Percentiles rank a stretch among this genome's conserved stretches.
Conservation (phyloP, 2,329 filamentous ascomycete species). For the Furcasterigmium sp. region DNA sequence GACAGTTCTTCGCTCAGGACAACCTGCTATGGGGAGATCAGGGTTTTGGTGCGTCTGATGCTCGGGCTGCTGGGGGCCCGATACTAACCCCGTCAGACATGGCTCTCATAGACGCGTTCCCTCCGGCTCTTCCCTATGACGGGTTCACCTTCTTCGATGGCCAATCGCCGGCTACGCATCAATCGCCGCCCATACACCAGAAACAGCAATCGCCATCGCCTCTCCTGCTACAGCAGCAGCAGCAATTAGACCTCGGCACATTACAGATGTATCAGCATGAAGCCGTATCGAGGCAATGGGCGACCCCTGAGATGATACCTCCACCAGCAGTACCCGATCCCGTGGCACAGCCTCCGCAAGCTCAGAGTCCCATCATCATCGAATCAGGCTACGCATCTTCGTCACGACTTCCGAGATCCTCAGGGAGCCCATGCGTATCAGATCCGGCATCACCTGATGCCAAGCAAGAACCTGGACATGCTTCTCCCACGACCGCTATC, state of each 20-base stretch:
- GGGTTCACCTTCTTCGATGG: conserved; percentile 21
- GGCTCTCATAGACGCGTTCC: conserved; percentile 25
- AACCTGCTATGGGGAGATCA: conserved; percentile 32
- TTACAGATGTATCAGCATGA: conserved; percentile 36
- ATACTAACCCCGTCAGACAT: conserved; percentile 18
- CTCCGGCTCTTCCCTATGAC: conserved; percentile 15
- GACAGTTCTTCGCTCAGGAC: conserved; percentile 18
- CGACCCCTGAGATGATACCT: conserved; percentile 18
- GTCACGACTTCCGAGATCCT: conserved; percentile 18
- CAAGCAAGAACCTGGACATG: conserved; percentile 20
- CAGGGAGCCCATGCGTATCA: conserved; percentile 16
- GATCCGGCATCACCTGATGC: conserved; percentile 18
- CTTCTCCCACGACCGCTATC: conserved; percentile 25
- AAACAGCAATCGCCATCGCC: neutral
- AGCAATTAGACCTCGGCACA: conserved; percentile 29
- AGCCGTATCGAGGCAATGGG: conserved; percentile 28
- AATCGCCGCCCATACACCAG: neutral
- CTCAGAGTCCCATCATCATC: conserved; percentile 20
- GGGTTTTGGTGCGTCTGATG: conserved; percentile 2
- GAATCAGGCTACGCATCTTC: conserved; percentile 28
- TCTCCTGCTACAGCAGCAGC: conserved; percentile 15
- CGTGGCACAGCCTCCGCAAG: neutral
- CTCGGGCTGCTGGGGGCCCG: neutral
- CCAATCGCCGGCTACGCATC: neutral
- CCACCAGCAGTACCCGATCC: conserved; percentile 11